These are phyloP conservation scores for Chalaropsis thielavioides DNA, from an alignment of 2,329 filamentous ascomycete genomes.

Conservation along the genomic window DNA sequence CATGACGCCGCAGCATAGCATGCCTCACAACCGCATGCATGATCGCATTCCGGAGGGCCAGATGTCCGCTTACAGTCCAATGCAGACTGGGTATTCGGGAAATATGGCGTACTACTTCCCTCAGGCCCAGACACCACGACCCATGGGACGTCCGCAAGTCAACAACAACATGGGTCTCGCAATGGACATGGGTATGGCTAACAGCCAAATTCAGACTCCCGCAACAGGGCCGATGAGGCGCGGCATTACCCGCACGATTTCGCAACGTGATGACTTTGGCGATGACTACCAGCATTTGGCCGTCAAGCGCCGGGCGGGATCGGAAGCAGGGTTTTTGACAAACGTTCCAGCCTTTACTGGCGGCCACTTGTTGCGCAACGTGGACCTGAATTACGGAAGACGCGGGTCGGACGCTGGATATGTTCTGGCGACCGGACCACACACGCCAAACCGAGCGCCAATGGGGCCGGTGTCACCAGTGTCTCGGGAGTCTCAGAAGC, in stretches of 20 bases:
- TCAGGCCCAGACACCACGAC: background rate
- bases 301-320: background rate
- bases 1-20: background rate
- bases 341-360: background rate
- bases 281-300: background rate
- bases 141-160: background rate
- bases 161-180: background rate
- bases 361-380: background rate
- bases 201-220: background rate
- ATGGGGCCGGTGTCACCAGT: background rate
- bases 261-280: background rate
- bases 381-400: background rate
- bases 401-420: background rate
- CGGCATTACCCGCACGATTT: slow-evolving; percentile 1
- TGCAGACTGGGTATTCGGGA: background rate
- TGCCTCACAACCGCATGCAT: background rate
- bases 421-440: background rate
- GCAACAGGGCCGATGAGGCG: background rate
- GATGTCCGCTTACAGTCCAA: background rate
- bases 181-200: background rate
- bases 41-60: background rate
- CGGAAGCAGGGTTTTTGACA: background rate
- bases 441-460: background rate
- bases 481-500: background rate
- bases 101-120: background rate